phyloP scores from a whole-genome alignment of 2,329 filamentous ascomycete genomes.

The Epichloe brachyelytri region DNA sequence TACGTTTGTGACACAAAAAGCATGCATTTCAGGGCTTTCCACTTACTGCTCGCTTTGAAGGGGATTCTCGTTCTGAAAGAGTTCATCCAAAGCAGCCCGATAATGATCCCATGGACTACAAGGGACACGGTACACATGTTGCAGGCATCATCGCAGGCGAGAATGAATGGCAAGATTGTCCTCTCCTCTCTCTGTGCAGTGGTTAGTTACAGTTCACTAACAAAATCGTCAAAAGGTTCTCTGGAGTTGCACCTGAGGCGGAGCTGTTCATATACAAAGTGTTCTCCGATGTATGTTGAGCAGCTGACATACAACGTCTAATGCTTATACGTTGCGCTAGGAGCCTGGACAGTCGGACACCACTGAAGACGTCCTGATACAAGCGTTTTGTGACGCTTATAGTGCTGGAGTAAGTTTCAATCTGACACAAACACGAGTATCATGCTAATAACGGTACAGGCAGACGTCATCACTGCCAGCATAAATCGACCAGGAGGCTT shows the following conservation, averaged over 20 bases:
- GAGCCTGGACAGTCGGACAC: slow-evolving; percentile 9
- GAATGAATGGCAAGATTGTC: slow-evolving; percentile 16
- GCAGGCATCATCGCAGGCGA: slow-evolving; percentile 37
- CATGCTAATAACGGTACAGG: slow-evolving; percentile 10
- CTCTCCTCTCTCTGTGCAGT: neutral
- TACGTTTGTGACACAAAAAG: slow-evolving; percentile 8
- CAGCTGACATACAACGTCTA: neutral
- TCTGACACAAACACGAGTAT: neutral
- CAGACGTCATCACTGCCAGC: slow-evolving; percentile 31
- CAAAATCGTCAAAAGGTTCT: slow-evolving; percentile 17
- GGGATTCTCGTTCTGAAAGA: slow-evolving; percentile 2
- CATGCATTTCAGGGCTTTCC: neutral
- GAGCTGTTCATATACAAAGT: slow-evolving; percentile 31
- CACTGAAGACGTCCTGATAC: slow-evolving; percentile 22
- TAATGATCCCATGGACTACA: slow-evolving; percentile 11
- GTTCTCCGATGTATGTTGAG: slow-evolving; percentile 21
- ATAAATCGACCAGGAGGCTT: slow-evolving; percentile 27
- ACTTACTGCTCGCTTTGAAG: neutral
- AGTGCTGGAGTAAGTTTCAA: slow-evolving; percentile 15
- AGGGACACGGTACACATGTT: slow-evolving; percentile 17
- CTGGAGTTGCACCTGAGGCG: slow-evolving; percentile 32
- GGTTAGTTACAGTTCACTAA: neutral
- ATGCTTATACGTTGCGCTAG: neutral
- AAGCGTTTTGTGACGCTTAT: slow-evolving; percentile 24
- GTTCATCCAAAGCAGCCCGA: slow-evolving; percentile 20